Evolutionary conservation across 768 basidiomycete genomes (phyloP).

Genomic region (Clavulina sp.): DNA sequence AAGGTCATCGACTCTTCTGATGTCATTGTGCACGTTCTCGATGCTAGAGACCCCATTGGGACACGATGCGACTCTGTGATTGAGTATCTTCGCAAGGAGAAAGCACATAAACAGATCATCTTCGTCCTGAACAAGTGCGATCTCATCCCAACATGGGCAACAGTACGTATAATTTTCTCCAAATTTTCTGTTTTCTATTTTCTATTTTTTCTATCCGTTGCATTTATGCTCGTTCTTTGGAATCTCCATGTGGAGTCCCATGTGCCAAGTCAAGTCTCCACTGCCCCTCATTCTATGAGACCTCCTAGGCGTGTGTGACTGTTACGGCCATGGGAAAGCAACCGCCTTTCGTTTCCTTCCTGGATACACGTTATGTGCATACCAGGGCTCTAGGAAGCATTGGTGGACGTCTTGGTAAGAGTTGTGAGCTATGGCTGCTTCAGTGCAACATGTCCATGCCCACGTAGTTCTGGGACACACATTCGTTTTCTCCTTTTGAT

Average conservation of each 20-base stretch:
- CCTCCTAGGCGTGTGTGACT: constrained; percentile 15
- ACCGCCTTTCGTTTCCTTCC: constrained; percentile 15
- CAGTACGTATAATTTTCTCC: constrained; percentile 42
- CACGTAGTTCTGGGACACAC: constrained; percentile 30
- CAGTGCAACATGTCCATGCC: constrained; percentile 9
- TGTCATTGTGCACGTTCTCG: constrained; percentile 85
- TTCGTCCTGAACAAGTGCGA: constrained; percentile 98
- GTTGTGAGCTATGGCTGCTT: constrained; percentile 20
- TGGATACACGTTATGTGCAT: constrained; percentile 19
- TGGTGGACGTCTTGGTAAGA: constrained; percentile 21
- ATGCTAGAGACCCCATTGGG: constrained; percentile 88
- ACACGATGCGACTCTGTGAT: constrained; percentile 90
- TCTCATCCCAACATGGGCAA: constrained; percentile 96
- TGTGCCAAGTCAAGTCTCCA: constrained; percentile 26
- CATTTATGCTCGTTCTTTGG: constrained; percentile 5
- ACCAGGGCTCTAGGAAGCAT: constrained; percentile 18
- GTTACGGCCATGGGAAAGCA: constrained; percentile 36
- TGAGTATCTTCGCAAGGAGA: constrained; percentile 88
- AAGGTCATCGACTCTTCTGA: constrained; percentile 99
- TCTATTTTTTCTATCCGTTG: neutral
- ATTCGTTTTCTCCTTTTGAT: constrained; percentile 14
- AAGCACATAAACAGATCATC: constrained; percentile 92
- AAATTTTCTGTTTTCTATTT: neutral
- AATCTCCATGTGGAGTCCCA: constrained; percentile 19
- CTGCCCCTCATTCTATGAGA: constrained; percentile 10